A percentile compares a stretch with the other conserved stretches of the same genome.
These are phyloP conservation scores for Cercospora sp. DNA, from an alignment of 2,329 filamentous ascomycete species.

Conservation along the genomic window DNA sequence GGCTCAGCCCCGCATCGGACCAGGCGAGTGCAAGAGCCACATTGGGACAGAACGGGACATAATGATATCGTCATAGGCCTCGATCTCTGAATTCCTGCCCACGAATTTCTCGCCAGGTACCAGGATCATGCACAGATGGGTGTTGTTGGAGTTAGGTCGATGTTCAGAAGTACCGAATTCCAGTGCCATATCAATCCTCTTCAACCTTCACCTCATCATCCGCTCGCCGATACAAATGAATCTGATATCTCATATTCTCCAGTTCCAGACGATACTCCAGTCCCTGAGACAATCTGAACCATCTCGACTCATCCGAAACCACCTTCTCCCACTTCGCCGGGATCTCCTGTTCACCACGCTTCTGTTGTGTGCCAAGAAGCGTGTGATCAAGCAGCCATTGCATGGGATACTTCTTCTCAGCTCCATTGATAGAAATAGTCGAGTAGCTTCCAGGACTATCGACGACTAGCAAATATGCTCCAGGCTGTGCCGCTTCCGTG, in stretches of 20 bases:
- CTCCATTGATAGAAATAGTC: constrained; percentile 64
- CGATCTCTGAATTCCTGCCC: background rate
- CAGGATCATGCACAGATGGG: background rate
- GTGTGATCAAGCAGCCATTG: constrained; percentile 87
- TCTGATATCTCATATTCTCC: constrained; percentile 94
- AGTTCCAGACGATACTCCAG: constrained; percentile 79
- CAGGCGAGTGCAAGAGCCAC: background rate
- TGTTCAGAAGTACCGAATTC: background rate
- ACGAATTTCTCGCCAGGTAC: background rate
- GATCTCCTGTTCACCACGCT: constrained; percentile 20
- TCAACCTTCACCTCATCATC: background rate
- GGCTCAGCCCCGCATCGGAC: background rate
- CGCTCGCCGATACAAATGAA: constrained; percentile 71
- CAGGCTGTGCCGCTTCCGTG: constrained; percentile 58
- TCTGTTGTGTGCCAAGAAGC: constrained; percentile 51
- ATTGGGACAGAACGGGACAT: background rate
- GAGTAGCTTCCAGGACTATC: constrained; percentile 95
- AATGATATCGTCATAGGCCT: background rate
- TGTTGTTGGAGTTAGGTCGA: too few species aligned
- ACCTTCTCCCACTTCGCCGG: constrained; percentile 69
- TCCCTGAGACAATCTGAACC: constrained; percentile 70
- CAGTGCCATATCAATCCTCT: background rate
- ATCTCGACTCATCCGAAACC: constrained; percentile 72
- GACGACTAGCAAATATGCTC: constrained; percentile 76
- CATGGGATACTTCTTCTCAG: constrained; percentile 79